A percentile compares a stretch with the other conserved stretches of the same genome.
phyloP scores from a whole-genome alignment of 148 eudicot species.

The Suaeda aralocaspica region DNA sequence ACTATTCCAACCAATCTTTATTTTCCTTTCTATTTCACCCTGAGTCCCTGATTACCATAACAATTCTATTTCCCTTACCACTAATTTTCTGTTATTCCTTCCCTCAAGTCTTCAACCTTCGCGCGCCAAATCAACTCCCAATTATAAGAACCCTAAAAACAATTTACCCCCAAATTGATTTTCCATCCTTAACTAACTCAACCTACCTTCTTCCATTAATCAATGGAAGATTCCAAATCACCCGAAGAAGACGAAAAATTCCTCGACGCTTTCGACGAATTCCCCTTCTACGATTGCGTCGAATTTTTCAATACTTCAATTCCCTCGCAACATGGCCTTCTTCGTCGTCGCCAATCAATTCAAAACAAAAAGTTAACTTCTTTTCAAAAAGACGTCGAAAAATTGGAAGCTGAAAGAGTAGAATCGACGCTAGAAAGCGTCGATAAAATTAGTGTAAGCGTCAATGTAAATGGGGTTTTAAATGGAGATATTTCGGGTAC shows the following conservation, averaged over 20 bases:
- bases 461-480: conserved; percentile 8
- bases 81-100: no score
- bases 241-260: conserved; percentile 36
- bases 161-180: not conserved
- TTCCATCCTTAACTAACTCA: not conserved
- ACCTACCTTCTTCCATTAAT: conserved; percentile 4
- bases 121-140: not conserved
- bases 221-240: conserved; percentile 25
- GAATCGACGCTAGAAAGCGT: conserved; percentile 11
- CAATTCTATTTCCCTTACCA: no score
- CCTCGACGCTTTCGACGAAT: conserved; percentile 46
- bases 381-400: conserved; percentile 5
- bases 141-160: not conserved
- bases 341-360: conserved; percentile 41
- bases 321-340: conserved; percentile 16
- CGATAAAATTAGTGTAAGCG: no score
- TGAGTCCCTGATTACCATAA: no score
- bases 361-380: conserved; percentile 13
- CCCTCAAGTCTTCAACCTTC: not conserved
- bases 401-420: conserved; percentile 13
- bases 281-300: conserved; percentile 51
- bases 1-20: no score
- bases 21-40: no score
- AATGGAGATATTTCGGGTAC: no score
- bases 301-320: conserved; percentile 14